phyloP scores from a whole-genome alignment of 2,329 filamentous ascomycete species.

The Neophaeococcomyces mojaviensis region DNA sequence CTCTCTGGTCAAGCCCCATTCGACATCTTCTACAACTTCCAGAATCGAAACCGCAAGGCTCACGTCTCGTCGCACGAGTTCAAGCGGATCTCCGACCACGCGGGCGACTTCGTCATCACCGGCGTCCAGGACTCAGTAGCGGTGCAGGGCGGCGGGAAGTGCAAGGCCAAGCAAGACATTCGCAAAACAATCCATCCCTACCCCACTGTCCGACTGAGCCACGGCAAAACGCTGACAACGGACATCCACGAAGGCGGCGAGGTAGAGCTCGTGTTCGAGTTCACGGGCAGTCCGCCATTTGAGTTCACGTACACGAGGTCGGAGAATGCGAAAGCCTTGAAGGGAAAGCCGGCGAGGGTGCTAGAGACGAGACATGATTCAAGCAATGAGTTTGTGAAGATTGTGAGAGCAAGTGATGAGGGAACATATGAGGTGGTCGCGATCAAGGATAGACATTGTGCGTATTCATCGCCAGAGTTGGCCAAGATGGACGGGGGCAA shows the following conservation, averaged over 20 bases:
- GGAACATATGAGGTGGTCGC: slow-evolving; percentile 95
- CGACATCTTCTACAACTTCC: slow-evolving; percentile 85
- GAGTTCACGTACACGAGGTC: slow-evolving; percentile 87
- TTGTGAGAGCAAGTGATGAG: slow-evolving; percentile 79
- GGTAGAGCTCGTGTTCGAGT: slow-evolving; percentile 88
- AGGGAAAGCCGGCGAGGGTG: slow-evolving; percentile 58
- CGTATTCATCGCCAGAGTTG: slow-evolving; percentile 67
- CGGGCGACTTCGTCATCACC: slow-evolving; percentile 81
- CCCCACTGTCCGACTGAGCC: slow-evolving; percentile 82
- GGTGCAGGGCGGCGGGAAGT: slow-evolving; percentile 55
- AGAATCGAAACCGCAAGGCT: slow-evolving; percentile 69
- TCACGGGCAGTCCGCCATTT: slow-evolving; percentile 90
- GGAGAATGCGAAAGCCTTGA: slow-evolving; percentile 65
- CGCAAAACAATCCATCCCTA: slow-evolving; percentile 82
- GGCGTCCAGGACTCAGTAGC: slow-evolving; percentile 72
- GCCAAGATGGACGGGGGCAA: slow-evolving; percentile 21
- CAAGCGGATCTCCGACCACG: slow-evolving; percentile 83
- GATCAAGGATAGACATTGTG: slow-evolving; percentile 88
- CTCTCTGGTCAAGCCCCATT: slow-evolving; percentile 88
- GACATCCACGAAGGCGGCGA: slow-evolving; percentile 97
- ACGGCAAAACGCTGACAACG: slow-evolving; percentile 69
- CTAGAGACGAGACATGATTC: slow-evolving; percentile 87
- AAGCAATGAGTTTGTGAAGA: slow-evolving; percentile 73
- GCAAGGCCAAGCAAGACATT: slow-evolving; percentile 70
- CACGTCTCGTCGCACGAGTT: slow-evolving; percentile 62